A percentile compares a stretch with the other conserved stretches of the same genome.
Evolutionary conservation across 2,329 filamentous ascomycete species (phyloP).

Genomic region (Aspergillus sp.): DNA sequence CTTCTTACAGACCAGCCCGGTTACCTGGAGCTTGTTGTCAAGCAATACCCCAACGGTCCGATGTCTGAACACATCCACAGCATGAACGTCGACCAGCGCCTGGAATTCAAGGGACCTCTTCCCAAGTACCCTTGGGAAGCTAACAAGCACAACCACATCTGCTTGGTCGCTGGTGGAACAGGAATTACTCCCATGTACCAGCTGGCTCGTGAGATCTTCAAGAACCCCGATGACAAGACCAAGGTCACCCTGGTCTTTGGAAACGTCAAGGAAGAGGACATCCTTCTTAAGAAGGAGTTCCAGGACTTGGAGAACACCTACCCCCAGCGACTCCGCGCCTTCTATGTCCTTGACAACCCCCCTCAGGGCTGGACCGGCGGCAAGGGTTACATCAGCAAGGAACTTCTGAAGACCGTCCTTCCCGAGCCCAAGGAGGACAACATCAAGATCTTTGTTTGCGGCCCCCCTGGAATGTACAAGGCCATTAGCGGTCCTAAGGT

Average conservation of each 20-base stretch:
- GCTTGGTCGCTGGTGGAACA: slow-evolving; percentile 80
- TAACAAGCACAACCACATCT: slow-evolving; percentile 86
- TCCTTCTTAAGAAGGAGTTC: slow-evolving; percentile 83
- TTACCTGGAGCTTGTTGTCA: slow-evolving; percentile 84
- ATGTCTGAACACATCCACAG: slow-evolving; percentile 90
- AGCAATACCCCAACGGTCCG: slow-evolving; percentile 83
- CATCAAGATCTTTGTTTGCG: slow-evolving; percentile 96
- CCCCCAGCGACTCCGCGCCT: slow-evolving; percentile 90
- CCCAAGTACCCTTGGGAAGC: slow-evolving; percentile 86
- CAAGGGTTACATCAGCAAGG: slow-evolving; percentile 83
- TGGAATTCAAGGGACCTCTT: slow-evolving; percentile 93
- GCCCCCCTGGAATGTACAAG: slow-evolving; percentile 90
- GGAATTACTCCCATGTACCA: slow-evolving; percentile 99
- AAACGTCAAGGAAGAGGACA: slow-evolving; percentile 86
- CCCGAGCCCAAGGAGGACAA: slow-evolving; percentile 89
- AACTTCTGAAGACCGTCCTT: slow-evolving; percentile 89
- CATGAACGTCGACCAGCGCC: slow-evolving; percentile 75
- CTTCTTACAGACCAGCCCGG: slow-evolving; percentile 65
- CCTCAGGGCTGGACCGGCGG: slow-evolving; percentile 74
- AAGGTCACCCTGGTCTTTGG: slow-evolving; percentile 95
- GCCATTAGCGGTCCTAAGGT: slow-evolving; percentile 86
- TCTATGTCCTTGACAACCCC: slow-evolving; percentile 87
- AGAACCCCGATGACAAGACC: slow-evolving; percentile 93
- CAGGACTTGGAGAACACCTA: slow-evolving; percentile 89
- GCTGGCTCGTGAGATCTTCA: slow-evolving; percentile 86